phyloP scores from a whole-genome alignment of 192 early-diverging fungal genomes.

The Umbelopsis sp. region DNA sequence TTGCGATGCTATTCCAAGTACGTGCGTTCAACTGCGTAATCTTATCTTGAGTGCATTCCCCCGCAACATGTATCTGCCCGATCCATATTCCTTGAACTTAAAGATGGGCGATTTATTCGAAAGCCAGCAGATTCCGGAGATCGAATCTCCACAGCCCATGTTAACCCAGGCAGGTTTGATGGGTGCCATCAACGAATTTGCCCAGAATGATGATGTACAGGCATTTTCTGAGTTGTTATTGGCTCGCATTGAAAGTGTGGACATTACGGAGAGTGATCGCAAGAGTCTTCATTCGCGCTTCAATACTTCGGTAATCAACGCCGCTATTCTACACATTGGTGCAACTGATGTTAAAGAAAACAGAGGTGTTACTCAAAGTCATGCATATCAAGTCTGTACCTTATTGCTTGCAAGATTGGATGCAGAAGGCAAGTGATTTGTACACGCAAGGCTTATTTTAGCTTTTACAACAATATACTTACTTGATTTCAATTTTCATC shows the following conservation, averaged over 20 bases:
- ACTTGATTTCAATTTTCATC: neutral
- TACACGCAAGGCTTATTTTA: neutral
- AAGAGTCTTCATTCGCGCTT: slow-evolving; percentile 63
- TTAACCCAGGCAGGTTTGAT: slow-evolving; percentile 65
- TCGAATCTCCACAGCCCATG: slow-evolving; percentile 79
- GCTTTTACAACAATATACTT: neutral
- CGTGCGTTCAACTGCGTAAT: slow-evolving; percentile 95
- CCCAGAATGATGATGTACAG: slow-evolving; percentile 51
- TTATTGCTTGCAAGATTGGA: slow-evolving; percentile 57
- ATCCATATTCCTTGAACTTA: slow-evolving; percentile 93
- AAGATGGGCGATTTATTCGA: slow-evolving; percentile 89
- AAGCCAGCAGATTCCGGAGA: slow-evolving; percentile 77
- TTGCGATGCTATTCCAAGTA: slow-evolving; percentile 86
- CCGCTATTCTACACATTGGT: neutral
- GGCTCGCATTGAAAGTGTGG: slow-evolving; percentile 47
- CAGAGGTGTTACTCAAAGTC: neutral
- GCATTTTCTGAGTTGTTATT: slow-evolving; percentile 59
- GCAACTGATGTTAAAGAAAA: neutral
- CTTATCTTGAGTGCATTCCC: slow-evolving; percentile 97
- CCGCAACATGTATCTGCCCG: slow-evolving; percentile 90
- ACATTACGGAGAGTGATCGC: slow-evolving; percentile 37
- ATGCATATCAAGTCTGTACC: neutral
- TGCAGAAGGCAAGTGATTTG: slow-evolving; percentile 57
- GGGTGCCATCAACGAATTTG: slow-evolving; percentile 68
- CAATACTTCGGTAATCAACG: slow-evolving; percentile 15